Base-by-base conservation (phyloP, 2,329 filamentous ascomycete species). In the Niveomyces coronatus region DNA sequence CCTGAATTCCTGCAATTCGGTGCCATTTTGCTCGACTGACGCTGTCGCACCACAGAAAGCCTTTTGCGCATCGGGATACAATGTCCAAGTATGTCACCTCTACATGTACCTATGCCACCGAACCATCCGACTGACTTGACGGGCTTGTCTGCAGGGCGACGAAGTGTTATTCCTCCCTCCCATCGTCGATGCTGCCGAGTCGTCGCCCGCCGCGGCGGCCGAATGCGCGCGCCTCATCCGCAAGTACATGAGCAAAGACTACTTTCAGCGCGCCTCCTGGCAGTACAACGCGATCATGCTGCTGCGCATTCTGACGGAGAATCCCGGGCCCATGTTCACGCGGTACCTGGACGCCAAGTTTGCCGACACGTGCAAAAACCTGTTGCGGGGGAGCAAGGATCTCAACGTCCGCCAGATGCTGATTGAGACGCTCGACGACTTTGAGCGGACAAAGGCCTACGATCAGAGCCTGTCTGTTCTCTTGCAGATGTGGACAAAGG, bases 281-380 rank as follows among this genome's bases (percentile, higher is more conserved):
- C 89, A 96, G 60, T 96, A 95, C 70, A 95, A 96, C 63, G 82
- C 86, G 45, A 79, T 96, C 53, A 96, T 96, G 91, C 74, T 98
- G 40, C 70, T 93, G 49, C 82, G 89, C 44, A 98, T 98, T 53
- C 67, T 98, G 47, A 72, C 79, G 49, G 88, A 96, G 58, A 95
- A 98, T 56, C 91, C 91, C 0, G 89, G 89, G 20, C 71, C 74
- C 37, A 86, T 79, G 2, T 98, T 98, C 53, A 94, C 89, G n/a
- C 75, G 83, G 48, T 88, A 94, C 56, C 61, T 96, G 29, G 88
- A 95, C 59, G 71, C 79, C 53, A 85, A 85, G 52, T 96, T 95
- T 53, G 76, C 84, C 37, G 71, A 81, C 29, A 78, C 78, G 1
- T 63, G 84, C 13, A 89, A 88, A 61, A 74, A 84, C 29, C 61